phyloP scores from a whole-genome alignment of 306 rosid species.

The Medicago lupulina region DNA sequence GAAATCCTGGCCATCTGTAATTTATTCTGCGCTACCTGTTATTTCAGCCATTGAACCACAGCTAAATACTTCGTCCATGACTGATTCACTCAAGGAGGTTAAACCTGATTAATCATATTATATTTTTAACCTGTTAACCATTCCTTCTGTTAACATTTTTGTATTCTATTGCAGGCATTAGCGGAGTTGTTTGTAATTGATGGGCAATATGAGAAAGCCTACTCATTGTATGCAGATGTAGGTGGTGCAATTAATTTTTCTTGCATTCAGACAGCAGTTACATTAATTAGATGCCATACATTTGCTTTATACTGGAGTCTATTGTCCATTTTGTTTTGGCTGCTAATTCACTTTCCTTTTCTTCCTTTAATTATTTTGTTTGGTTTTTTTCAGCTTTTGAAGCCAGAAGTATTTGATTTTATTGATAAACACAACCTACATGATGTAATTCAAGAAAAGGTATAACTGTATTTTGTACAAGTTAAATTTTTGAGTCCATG shows the following conservation, averaged over 20 bases:
- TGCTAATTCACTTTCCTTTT: slow-evolving; percentile 28
- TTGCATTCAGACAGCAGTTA: slow-evolving; percentile 29
- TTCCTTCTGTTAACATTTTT: slow-evolving; percentile 26
- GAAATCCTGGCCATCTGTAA: slow-evolving; percentile 84
- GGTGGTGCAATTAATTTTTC: slow-evolving; percentile 51
- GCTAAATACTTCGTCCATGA: slow-evolving; percentile 80
- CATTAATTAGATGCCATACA: slow-evolving; percentile 12
- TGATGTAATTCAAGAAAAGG: slow-evolving; percentile 85
- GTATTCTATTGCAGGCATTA: slow-evolving; percentile 68
- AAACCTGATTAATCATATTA: slow-evolving; percentile 35
- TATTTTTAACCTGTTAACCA: slow-evolving; percentile 32
- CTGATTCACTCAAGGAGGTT: slow-evolving; percentile 90
- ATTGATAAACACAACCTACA: slow-evolving; percentile 83
- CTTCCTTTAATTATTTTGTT: not conserved
- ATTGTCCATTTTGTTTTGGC: slow-evolving; percentile 31
- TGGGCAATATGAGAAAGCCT: slow-evolving; percentile 88
- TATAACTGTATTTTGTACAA: slow-evolving; percentile 41
- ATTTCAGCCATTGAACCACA: slow-evolving; percentile 97
- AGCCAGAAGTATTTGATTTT: slow-evolving; percentile 90
- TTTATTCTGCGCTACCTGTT: slow-evolving; percentile 84
- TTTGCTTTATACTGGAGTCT: slow-evolving; percentile 28
- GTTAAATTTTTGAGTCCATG: slow-evolving; percentile 30
- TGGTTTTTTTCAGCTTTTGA: slow-evolving; percentile 74
- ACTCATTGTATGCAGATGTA: slow-evolving; percentile 94
- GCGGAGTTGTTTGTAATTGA: slow-evolving; percentile 87